Evolutionary conservation across 2,329 filamentous ascomycete species (phyloP), one percentile per base, ranked within the genome.

Genomic region (Diaporthe eres): DNA sequence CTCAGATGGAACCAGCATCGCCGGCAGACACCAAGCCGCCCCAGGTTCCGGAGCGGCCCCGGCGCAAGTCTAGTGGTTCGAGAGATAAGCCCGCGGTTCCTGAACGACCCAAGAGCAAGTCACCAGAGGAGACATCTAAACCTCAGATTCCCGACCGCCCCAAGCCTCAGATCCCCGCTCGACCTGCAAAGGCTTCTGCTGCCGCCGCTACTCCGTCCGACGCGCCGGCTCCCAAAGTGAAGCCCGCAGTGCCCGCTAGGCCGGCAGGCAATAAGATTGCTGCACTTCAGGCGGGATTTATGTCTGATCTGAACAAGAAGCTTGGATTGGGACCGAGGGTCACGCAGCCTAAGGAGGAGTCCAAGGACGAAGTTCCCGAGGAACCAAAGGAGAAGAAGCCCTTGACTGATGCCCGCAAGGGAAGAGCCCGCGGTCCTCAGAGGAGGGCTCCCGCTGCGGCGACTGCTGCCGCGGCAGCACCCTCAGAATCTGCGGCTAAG

Each of bases 271-370:
- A 92, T 80, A 98, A 98, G 87, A 97, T 99, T 82, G 95, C 96
- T 22, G 94, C 95, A 34, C 87, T 99, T 44, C 95, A 98, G 84
- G 94, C 94, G 51, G 95, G 94, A 4, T 98, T 99, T 84, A 92
- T 99, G 89, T 95, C 92, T 60, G 96, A 98, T 81, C 87, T 99
- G 57, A 98, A 98, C 84, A 96, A 95, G 80, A 94, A 95, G 67
- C 88, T 99, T 39, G 93, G 95, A 81, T 86, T 98, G 49, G 97
- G 97, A 1, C 96, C 96, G n/a, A 92, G 94, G 79, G 91, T 89
- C 13, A 90, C 92, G 2, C 75, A 77, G 25, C 51, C 76, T 1
- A 96, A 95, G 86, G 93, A 94, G 81, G 93, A 96, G 78, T 85
- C 87, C 19, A 88, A 92, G 71, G 89, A 91, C 74, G 90, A 90